Base-by-base conservation (phyloP, 768 basidiomycete genomes). In the Hygrocybe punicea region DNA sequence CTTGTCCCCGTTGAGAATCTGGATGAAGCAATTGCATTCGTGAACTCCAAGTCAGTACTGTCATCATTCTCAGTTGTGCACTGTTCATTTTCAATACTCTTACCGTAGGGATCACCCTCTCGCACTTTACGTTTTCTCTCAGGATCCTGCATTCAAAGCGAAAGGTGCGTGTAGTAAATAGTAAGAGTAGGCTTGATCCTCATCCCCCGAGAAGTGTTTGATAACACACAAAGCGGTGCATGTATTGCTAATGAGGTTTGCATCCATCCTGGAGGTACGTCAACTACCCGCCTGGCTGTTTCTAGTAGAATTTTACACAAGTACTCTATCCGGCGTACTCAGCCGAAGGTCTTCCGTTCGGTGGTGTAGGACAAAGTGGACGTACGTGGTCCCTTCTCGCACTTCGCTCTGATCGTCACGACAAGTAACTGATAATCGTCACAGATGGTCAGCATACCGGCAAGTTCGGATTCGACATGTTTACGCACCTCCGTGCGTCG, bases 101-200 rank as follows among this genome's bases (percentile, higher is more conserved):
- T 42, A 53, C 11, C 47, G 0, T 56, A 89, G 87, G 35, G 86
- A 87, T 37, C 80, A 87, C 56, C 89, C 93, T 4, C 78, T 94
- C 16, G 81, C 84, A 2, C 69, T 93, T 8, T 93, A 93, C 63
- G 82, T 90, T 35, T 94, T 94, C 71, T 79, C 87, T 1, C 73
- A 81, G 58, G 81, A 86, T 60, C 56, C 75, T 1, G 69, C 70
- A 17, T 77, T 85, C 64, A 88, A 89, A 71, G 67, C 76, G 21
- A 86, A 85, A 70, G 82, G 89, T 84, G 53, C n/a, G n/a, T n/a
- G n/a, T n/a, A n/a, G n/a, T n/a, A n/a, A n/a, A n/a, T n/a, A n/a
- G n/a, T n/a, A n/a, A n/a, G n/a, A n/a, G n/a, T n/a, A n/a, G n/a
- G n/a, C n/a, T n/a, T n/a, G n/a, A n/a, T n/a, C n/a, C n/a, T n/a